These are phyloP conservation scores for Xylogone sp. DNA, from an alignment of 2,329 filamentous ascomycete species.

Conservation along the genomic window DNA sequence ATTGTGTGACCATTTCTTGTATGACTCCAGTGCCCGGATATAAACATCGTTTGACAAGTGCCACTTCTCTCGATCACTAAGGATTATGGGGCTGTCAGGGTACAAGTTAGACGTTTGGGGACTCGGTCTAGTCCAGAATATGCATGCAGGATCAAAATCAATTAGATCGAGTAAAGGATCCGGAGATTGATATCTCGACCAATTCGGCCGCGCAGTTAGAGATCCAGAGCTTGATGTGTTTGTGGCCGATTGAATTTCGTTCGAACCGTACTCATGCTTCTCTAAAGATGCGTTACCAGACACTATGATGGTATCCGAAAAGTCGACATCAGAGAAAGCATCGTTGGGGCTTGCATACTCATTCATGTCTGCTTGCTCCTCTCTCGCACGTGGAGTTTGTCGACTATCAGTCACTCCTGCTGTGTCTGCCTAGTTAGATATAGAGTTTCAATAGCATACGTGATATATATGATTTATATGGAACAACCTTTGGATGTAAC, in stretches of 20 bases:
- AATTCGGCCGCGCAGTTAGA: not conserved
- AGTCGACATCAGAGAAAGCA: not conserved
- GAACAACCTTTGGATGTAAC: not conserved
- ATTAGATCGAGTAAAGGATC: not conserved
- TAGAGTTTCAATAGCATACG: too few species aligned
- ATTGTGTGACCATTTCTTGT: not conserved
- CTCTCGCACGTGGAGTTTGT: not conserved
- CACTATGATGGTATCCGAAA: not conserved
- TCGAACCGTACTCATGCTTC: not conserved
- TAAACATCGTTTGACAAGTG: not conserved
- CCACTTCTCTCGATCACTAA: not conserved
- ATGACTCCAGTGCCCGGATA: not conserved
- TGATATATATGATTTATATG: too few species aligned
- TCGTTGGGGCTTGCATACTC: not conserved
- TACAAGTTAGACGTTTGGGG: not conserved
- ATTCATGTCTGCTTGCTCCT: not conserved
- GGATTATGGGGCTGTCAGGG: not conserved
- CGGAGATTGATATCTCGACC: not conserved
- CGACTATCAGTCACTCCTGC: not conserved
- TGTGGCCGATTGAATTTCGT: not conserved
- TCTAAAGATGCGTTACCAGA: not conserved
- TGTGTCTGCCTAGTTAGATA: too few species aligned
- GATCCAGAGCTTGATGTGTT: not conserved
- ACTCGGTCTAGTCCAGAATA: not conserved
- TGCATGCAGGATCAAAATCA: not conserved